These are phyloP conservation scores for Mycena indigotica DNA, from an alignment of 768 basidiomycete genomes.

Conservation along the genomic window DNA sequence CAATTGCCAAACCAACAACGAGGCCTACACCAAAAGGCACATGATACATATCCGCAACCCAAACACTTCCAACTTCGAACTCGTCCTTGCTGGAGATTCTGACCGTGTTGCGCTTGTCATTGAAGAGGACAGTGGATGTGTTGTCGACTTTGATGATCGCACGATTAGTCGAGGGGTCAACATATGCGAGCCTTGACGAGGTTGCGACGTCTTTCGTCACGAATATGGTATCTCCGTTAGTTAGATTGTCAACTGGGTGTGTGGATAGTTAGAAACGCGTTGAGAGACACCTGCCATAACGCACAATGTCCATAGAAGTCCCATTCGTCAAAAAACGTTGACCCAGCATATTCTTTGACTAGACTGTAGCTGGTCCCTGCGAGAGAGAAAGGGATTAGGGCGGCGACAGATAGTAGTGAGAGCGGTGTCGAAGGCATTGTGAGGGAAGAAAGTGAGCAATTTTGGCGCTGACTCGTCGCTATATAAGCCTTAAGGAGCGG, in stretches of 20 bases:
- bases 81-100: slow-evolving; percentile 61
- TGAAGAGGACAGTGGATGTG: slow-evolving; percentile 50
- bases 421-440: neutral
- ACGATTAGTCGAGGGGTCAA: slow-evolving; percentile 64
- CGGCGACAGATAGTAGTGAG: neutral
- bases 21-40: slow-evolving; percentile 52
- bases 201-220: slow-evolving; percentile 49
- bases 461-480: neutral
- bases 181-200: slow-evolving; percentile 56
- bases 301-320: slow-evolving; percentile 60
- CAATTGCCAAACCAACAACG: neutral
- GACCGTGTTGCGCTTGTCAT: slow-evolving; percentile 67
- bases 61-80: slow-evolving; percentile 61
- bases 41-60: slow-evolving; percentile 66
- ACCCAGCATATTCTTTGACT: slow-evolving; percentile 58
- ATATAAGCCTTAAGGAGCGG: neutral
- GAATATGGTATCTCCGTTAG: slow-evolving; percentile 39
- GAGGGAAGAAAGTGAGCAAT: neutral
- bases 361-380: slow-evolving; percentile 49
- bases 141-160: slow-evolving; percentile 82
- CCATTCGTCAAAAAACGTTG: slow-evolving; percentile 70
- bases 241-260: slow-evolving; percentile 59
- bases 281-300: slow-evolving; percentile 22
- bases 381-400: slow-evolving; percentile 6
- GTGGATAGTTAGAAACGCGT: neutral